A percentile compares a stretch with the other conserved stretches of the same genome.
phyloP scores from a whole-genome alignment of 2,329 filamentous ascomycete species.

The Monilinia fructigena region DNA sequence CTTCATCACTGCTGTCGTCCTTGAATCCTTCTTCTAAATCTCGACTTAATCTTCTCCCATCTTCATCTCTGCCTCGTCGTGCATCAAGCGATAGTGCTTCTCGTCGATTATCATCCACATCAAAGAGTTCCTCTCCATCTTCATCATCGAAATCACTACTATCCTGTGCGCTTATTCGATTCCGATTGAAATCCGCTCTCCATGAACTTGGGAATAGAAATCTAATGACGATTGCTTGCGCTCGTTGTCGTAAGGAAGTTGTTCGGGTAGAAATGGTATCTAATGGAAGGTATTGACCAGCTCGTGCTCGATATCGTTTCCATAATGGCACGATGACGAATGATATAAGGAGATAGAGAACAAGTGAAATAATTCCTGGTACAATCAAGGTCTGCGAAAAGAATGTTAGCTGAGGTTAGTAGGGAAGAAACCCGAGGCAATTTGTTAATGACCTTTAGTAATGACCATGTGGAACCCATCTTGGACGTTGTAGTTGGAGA shows the following conservation, averaged over 20 bases:
- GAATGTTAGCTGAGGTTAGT: constrained; percentile 11
- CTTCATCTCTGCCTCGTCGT: constrained; percentile 43
- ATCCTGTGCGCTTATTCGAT: constrained; percentile 44
- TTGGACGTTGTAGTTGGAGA: constrained; percentile 23
- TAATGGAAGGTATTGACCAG: constrained; percentile 71
- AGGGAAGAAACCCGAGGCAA: not conserved
- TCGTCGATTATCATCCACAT: constrained; percentile 50
- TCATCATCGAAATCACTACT: constrained; percentile 59
- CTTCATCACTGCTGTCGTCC: constrained; percentile 68
- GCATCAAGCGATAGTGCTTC: constrained; percentile 43
- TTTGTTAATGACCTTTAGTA: constrained; percentile 36
- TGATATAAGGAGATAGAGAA: constrained; percentile 64
- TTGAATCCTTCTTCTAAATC: constrained; percentile 76
- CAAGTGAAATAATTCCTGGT: constrained; percentile 68
- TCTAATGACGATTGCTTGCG: constrained; percentile 45
- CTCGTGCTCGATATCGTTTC: constrained; percentile 67
- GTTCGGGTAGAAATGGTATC: constrained; percentile 60
- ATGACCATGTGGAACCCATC: constrained; percentile 35
- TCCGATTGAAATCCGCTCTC: constrained; percentile 47
- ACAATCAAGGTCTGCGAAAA: constrained; percentile 62
- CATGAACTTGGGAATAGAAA: constrained; percentile 50
- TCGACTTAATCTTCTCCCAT: constrained; percentile 67
- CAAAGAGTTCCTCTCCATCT: constrained; percentile 68
- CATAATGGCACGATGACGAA: constrained; percentile 67
- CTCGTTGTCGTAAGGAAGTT: constrained; percentile 52